These are phyloP conservation scores for Dendrocalamus sinicus DNA, from an alignment of 176 grass and related monocot species.

Conservation along the genomic window DNA sequence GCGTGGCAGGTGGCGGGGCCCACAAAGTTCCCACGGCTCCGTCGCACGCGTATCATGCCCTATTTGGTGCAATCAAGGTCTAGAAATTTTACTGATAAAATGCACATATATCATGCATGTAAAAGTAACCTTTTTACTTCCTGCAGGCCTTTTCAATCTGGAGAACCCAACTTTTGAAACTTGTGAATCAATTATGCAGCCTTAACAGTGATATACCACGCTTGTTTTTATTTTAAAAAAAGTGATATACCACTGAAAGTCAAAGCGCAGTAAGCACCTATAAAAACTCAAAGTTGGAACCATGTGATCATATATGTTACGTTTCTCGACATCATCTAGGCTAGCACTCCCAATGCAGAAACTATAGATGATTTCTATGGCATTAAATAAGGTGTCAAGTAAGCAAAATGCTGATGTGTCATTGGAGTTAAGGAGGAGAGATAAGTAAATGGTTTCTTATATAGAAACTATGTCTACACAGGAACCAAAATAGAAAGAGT, in stretches of 20 bases:
- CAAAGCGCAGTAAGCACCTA: neutral
- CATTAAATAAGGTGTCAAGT: too few species aligned
- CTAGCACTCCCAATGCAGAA: too few species aligned
- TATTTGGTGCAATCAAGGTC: neutral
- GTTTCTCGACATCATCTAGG: neutral
- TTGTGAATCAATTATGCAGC: constrained; percentile 18
- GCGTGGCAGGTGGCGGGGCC: too few species aligned
- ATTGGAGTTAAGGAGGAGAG: too few species aligned
- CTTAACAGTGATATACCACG: neutral
- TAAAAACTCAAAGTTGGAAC: constrained; percentile 22
- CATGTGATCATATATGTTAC: constrained; percentile 16
- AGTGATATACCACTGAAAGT: neutral
- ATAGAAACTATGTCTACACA: too few species aligned
- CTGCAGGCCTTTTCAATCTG: neutral
- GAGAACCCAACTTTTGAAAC: neutral
- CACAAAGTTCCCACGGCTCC: too few species aligned
- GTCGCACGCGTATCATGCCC: neutral
- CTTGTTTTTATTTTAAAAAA: neutral
- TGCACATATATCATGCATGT: constrained; percentile 3
- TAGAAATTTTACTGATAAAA: neutral
- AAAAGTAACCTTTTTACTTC: neutral
- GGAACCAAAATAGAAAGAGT: too few species aligned
- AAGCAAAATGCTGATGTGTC: too few species aligned
- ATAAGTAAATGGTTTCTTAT: too few species aligned
- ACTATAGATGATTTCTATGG: too few species aligned